These are phyloP conservation scores for Candida nitratophila DNA, from an alignment of 805 yeast genomes.

Conservation along the genomic window DNA sequence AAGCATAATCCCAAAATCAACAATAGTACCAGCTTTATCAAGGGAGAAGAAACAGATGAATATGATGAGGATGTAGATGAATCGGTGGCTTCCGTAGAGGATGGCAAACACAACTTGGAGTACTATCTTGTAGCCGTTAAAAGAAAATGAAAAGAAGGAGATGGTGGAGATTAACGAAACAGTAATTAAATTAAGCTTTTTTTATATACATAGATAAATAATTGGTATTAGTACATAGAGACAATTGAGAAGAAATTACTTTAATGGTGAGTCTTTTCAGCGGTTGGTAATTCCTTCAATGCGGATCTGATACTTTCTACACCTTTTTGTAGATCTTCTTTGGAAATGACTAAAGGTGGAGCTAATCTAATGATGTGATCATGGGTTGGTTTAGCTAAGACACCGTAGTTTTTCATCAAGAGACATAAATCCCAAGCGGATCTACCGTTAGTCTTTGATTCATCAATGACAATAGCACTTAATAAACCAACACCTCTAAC, in stretches of 20 bases:
- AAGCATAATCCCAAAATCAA: too few relatives aligned
- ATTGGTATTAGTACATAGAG: neutral
- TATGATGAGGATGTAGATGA: too few relatives aligned
- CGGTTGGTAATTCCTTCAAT: constrained; percentile 49
- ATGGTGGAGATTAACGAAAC: too few relatives aligned
- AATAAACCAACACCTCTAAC: constrained; percentile 83
- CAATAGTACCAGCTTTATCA: too few relatives aligned
- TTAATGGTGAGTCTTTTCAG: constrained; percentile 36
- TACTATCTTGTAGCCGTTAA: too few relatives aligned
- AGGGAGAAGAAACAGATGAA: too few relatives aligned
- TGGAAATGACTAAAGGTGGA: constrained; percentile 87
- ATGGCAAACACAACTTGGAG: too few relatives aligned
- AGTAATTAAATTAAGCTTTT: neutral
- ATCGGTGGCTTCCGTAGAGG: too few relatives aligned
- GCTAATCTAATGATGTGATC: constrained; percentile 93
- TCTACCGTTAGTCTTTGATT: constrained; percentile 74
- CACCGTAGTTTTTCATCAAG: constrained; percentile 80
- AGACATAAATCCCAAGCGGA: constrained; percentile 95
- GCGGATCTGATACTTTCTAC: constrained; percentile 63
- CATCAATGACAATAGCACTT: constrained; percentile 87
- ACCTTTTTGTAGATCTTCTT: constrained; percentile 80
- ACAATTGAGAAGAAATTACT: neutral
- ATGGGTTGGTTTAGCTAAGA: constrained; percentile 94
- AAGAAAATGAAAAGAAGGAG: too few relatives aligned
- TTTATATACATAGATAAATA: neutral